Conservation (phyloP, 495 filamentous ascomycete species). For the Lasiosphaeria miniovina region DNA sequence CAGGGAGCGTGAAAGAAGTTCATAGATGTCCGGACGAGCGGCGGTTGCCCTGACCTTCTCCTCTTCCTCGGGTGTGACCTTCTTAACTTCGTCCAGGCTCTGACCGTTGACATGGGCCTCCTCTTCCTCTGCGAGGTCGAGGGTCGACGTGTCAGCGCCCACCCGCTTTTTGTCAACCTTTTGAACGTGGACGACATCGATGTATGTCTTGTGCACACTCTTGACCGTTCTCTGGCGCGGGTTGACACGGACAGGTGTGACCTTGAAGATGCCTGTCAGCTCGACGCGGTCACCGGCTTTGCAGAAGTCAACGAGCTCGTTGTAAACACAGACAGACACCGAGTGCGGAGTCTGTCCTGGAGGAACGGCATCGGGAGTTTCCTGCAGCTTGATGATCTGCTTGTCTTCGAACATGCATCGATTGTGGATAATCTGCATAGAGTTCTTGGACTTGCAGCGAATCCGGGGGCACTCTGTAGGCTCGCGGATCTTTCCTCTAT, state of each 20-base stretch:
- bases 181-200: conserved; percentile 92
- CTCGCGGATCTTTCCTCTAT: conserved; percentile 93
- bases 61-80: conserved; percentile 85
- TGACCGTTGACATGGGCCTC: conserved; percentile 77
- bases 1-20: conserved; percentile 85
- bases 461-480: conserved; percentile 84
- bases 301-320: conserved; percentile 95
- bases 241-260: conserved; percentile 92
- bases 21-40: conserved; percentile 82
- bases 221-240: conserved; percentile 90
- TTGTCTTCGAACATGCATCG: conserved; percentile 93
- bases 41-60: conserved; percentile 82
- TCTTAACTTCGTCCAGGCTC: conserved; percentile 76
- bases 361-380: conserved; percentile 91
- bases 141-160: conserved; percentile 84
- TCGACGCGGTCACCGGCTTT: conserved; percentile 96
- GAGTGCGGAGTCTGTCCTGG: conserved; percentile 98
- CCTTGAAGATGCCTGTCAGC: conserved; percentile 94
- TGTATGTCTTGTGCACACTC: conserved; percentile 94
- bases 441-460: conserved; percentile 82
- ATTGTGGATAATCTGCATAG: conserved; percentile 98
- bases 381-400: conserved; percentile 97
- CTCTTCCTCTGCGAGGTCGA: conserved; percentile 59
- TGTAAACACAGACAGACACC: conserved; percentile 92
- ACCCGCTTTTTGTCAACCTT: conserved; percentile 93